Percentiles rank a stretch among this genome's conserved stretches.
These are phyloP conservation scores for Petasospora fabianii DNA, from an alignment of 1,139 yeast genomes.

Conservation along the genomic window DNA sequence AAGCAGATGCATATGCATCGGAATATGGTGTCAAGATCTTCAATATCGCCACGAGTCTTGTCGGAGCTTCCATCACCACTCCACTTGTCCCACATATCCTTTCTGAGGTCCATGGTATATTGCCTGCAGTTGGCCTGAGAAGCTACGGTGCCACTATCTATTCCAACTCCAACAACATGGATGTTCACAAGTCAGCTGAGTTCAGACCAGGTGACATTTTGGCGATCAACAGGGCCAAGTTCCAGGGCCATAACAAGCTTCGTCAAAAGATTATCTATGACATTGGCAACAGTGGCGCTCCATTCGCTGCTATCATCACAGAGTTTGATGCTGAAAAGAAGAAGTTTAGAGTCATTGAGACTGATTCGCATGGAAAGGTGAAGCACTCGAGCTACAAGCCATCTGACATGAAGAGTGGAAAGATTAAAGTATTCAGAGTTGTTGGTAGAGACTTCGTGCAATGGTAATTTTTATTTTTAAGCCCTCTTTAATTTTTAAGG, in stretches of 20 bases:
- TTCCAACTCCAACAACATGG: conserved; percentile 54
- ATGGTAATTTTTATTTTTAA: conserved; percentile 37
- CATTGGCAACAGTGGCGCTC: conserved; percentile 45
- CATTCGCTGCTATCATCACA: conserved; percentile 49
- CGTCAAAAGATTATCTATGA: conserved; percentile 43
- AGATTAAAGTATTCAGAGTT: conserved; percentile 71
- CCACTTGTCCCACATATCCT: conserved; percentile 30
- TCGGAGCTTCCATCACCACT: conserved; percentile 35
- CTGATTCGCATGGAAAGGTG: conserved; percentile 50
- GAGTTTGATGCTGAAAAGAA: conserved; percentile 75
- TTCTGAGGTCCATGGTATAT: conserved; percentile 35
- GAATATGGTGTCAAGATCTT: conserved; percentile 43
- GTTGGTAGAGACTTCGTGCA: conserved; percentile 60
- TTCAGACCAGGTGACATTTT: conserved; percentile 81
- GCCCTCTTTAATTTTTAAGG: not conserved
- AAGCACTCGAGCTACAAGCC: conserved; percentile 62
- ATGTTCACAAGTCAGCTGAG: conserved; percentile 56
- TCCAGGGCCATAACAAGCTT: conserved; percentile 63
- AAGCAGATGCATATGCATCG: conserved; percentile 48
- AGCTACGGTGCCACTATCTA: conserved; percentile 74
- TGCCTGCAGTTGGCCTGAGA: conserved; percentile 62
- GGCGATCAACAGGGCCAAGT: conserved; percentile 70
- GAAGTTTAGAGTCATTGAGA: conserved; percentile 72
- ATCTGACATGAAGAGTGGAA: conserved; percentile 74
- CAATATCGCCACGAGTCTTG: conserved; percentile 38